Conservation (phyloP, 768 basidiomycete species). For the Suillus ampliporus region DNA sequence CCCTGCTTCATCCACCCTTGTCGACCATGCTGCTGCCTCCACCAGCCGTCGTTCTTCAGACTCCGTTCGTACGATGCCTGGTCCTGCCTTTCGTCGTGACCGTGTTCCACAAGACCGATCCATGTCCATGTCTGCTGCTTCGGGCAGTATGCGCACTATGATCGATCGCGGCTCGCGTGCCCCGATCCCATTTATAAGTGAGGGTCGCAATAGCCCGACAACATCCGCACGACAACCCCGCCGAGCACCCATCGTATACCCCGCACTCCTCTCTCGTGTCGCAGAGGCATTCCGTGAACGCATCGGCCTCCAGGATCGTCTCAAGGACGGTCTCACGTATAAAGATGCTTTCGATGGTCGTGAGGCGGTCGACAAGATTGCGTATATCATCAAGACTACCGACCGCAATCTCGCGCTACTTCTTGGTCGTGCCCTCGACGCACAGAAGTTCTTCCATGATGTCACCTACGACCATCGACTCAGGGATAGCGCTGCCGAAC, state of each 20-base stretch:
- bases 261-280: constrained; percentile 94
- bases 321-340: constrained; percentile 96
- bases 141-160: constrained; percentile 53
- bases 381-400: constrained; percentile 98
- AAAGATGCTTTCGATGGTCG: constrained; percentile 96
- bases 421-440: constrained; percentile 93
- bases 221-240: constrained; percentile 41
- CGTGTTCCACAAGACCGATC: constrained; percentile 70
- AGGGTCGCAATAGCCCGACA: constrained; percentile 42
- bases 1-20: constrained; percentile 47
- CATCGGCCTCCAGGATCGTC: constrained; percentile 73
- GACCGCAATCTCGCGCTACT: constrained; percentile 95
- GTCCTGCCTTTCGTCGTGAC: constrained; percentile 58
- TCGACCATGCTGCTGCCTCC: constrained; percentile 37
- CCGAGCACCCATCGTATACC: constrained; percentile 84
- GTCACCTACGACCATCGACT: constrained; percentile 98
- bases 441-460: constrained; percentile 99
- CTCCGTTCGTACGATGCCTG: constrained; percentile 66
- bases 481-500: constrained; percentile 83
- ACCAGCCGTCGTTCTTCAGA: constrained; percentile 70
- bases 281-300: constrained; percentile 92
- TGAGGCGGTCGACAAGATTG: constrained; percentile 96
- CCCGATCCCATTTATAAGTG: constrained; percentile 43
- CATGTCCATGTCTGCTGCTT: constrained; percentile 76
- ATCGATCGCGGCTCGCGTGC: constrained; percentile 44